Evolutionary conservation across 495 filamentous ascomycete species (phyloP).

Genomic region (Penicillium egyptiacum): DNA sequence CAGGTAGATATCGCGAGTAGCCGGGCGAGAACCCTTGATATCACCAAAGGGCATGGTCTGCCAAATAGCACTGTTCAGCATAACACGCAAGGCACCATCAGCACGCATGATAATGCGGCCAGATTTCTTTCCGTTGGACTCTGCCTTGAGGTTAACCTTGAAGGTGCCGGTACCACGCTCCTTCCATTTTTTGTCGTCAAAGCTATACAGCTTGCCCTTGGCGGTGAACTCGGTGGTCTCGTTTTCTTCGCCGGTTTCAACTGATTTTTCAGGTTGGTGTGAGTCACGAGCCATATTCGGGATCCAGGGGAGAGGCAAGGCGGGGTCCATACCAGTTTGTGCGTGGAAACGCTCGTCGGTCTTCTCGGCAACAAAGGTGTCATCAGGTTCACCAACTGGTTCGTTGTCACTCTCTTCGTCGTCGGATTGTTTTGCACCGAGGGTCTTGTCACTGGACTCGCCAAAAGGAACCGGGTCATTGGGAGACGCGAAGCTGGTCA

Average conservation of each 20-base stretch:
- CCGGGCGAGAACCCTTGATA: conserved; percentile 41
- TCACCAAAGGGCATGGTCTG: conserved; percentile 72
- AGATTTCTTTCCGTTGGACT: conserved; percentile 48
- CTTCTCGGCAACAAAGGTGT: conserved; percentile 52
- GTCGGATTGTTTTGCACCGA: conserved; percentile 70
- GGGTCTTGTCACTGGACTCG: conserved; percentile 58
- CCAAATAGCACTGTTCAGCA: conserved; percentile 76
- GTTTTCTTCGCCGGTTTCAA: conserved; percentile 74
- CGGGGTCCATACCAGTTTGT: conserved; percentile 59
- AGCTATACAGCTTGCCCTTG: conserved; percentile 76
- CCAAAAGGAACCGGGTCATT: conserved; percentile 53
- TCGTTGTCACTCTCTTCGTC: conserved; percentile 35
- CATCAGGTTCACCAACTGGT: conserved; percentile 44
- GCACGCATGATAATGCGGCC: conserved; percentile 84
- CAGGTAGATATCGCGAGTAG: conserved; percentile 56
- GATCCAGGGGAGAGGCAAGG: background rate
- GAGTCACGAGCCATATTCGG: conserved; percentile 5
- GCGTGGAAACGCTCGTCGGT: conserved; percentile 67
- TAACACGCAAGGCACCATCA: conserved; percentile 79
- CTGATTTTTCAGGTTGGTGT: conserved; percentile 35
- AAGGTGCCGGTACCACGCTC: conserved; percentile 81
- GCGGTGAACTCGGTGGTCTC: conserved; percentile 60
- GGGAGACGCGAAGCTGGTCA: conserved; percentile 69
- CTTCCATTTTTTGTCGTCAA: conserved; percentile 76
- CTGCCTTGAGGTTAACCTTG: conserved; percentile 72